These are phyloP conservation scores for Colletotrichum endophyticum DNA, from an alignment of 2,329 filamentous ascomycete species.

Conservation along the genomic window DNA sequence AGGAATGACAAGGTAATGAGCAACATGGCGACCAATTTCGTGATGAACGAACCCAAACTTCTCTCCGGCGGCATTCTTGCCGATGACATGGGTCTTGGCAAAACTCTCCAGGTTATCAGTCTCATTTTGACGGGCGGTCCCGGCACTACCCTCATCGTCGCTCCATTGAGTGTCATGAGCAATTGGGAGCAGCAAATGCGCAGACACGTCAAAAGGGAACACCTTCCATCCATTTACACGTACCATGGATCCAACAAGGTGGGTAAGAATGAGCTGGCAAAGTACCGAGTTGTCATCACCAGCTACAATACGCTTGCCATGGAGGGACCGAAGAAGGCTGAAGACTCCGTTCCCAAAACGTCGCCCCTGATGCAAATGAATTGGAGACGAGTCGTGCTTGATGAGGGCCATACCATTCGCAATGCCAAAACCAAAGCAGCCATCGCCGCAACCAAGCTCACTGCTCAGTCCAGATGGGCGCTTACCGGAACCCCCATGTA, in stretches of 20 bases:
- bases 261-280: constrained; percentile 60
- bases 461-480: constrained; percentile 78
- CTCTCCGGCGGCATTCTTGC: constrained; percentile 85
- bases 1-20: constrained; percentile 50
- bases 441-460: constrained; percentile 68
- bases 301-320: constrained; percentile 79
- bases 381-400: constrained; percentile 82
- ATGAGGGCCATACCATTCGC: constrained; percentile 84
- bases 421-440: constrained; percentile 78
- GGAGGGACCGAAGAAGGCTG: constrained; percentile 50
- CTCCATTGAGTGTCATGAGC: constrained; percentile 85
- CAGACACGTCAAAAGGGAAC: constrained; percentile 70
- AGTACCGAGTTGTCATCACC: constrained; percentile 80
- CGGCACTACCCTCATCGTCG: constrained; percentile 77
- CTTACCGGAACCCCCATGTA: constrained; percentile 81
- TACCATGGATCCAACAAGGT: constrained; percentile 74
- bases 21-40: constrained; percentile 77
- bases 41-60: constrained; percentile 60
- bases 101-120: constrained; percentile 86
- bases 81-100: constrained; percentile 92
- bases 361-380: constrained; percentile 49
- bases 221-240: constrained; percentile 69
- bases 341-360: not conserved
- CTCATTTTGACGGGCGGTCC: constrained; percentile 66
- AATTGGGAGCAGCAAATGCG: constrained; percentile 86